phyloP scores from a whole-genome alignment of 495 filamentous ascomycete genomes.

The Echria macrotheca region DNA sequence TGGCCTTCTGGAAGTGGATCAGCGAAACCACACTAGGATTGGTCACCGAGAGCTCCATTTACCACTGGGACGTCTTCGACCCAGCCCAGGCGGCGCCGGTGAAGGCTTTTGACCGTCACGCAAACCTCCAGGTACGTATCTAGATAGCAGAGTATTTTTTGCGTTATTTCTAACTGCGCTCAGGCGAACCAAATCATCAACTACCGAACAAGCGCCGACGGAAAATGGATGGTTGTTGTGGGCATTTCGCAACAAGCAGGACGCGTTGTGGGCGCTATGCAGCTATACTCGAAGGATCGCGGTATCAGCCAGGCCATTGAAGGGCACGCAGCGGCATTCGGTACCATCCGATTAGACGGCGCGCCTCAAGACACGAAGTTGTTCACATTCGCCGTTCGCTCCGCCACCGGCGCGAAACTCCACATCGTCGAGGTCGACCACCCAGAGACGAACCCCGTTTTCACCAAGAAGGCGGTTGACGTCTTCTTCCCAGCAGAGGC shows the following conservation, averaged over 20 bases:
- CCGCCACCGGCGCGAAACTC: conserved; percentile 82
- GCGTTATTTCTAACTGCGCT: conserved; percentile 8
- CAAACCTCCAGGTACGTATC: conserved; percentile 73
- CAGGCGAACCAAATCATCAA: conserved; percentile 98
- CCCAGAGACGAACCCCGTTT: conserved; percentile 75
- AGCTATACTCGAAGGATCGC: conserved; percentile 91
- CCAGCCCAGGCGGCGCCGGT: conserved; percentile 67
- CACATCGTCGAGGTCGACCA: conserved; percentile 98
- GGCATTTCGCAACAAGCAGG: conserved; percentile 91
- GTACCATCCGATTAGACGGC: conserved; percentile 79
- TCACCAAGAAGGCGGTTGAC: conserved; percentile 92
- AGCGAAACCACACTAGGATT: conserved; percentile 80
- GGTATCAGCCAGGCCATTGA: conserved; percentile 98
- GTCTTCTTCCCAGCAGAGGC: conserved; percentile 97
- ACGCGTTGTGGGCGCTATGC: conserved; percentile 91
- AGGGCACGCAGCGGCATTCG: conserved; percentile 94
- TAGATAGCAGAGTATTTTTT: background rate
- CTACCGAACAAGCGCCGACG: conserved; percentile 91
- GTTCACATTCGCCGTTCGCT: conserved; percentile 93
- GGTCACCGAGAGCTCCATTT: conserved; percentile 84
- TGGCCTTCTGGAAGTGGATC: conserved; percentile 99
- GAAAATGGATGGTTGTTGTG: conserved; percentile 97
- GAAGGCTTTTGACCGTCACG: conserved; percentile 88
- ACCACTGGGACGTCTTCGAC: conserved; percentile 96
- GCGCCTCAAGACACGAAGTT: conserved; percentile 87